Evolutionary conservation across 495 filamentous ascomycete species (phyloP).

Genomic region (Hypomontagnella monticulosa): DNA sequence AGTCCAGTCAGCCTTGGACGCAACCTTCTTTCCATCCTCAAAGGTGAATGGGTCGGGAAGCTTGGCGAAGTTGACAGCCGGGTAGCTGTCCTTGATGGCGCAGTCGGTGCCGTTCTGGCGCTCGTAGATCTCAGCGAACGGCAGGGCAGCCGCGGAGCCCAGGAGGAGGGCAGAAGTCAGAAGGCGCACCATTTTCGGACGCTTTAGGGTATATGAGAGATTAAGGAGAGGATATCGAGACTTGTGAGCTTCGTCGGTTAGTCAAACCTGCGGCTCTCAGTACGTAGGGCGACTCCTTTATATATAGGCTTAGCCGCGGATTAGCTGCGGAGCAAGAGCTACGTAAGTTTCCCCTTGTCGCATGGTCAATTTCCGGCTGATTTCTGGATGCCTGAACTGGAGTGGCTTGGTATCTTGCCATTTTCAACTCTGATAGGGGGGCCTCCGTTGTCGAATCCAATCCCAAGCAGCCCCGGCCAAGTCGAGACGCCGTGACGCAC

Average conservation of each 20-base stretch:
- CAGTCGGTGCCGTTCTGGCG: slow-evolving; percentile 50
- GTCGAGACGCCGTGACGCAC: slow-evolving; percentile 18
- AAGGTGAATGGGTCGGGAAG: slow-evolving; percentile 65
- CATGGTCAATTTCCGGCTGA: slow-evolving; percentile 33
- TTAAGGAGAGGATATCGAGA: slow-evolving; percentile 16
- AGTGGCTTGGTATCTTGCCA: slow-evolving; percentile 10
- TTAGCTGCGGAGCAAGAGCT: background rate
- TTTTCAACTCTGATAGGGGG: slow-evolving; percentile 17
- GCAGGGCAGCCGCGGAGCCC: slow-evolving; percentile 53
- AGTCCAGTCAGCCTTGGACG: slow-evolving; percentile 58
- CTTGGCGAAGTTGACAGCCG: slow-evolving; percentile 47
- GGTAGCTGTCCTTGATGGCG: slow-evolving; percentile 40
- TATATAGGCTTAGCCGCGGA: slow-evolving; percentile 4
- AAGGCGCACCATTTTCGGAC: slow-evolving; percentile 51
- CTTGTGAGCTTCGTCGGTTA: slow-evolving; percentile 24
- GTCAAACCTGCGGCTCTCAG: slow-evolving; percentile 18
- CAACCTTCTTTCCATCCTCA: slow-evolving; percentile 54
- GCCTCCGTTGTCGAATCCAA: slow-evolving; percentile 1
- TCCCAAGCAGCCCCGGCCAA: slow-evolving; percentile 16
- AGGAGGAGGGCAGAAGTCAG: slow-evolving; percentile 53
- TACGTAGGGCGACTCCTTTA: slow-evolving; percentile 19
- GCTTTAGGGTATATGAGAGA: background rate
- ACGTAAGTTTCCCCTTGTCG: background rate
- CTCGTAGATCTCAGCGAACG: slow-evolving; percentile 55
- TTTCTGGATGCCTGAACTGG: slow-evolving; percentile 24